Conservation (phyloP, 768 basidiomycete genomes). For the Boletus rufocinnamomeus region DNA sequence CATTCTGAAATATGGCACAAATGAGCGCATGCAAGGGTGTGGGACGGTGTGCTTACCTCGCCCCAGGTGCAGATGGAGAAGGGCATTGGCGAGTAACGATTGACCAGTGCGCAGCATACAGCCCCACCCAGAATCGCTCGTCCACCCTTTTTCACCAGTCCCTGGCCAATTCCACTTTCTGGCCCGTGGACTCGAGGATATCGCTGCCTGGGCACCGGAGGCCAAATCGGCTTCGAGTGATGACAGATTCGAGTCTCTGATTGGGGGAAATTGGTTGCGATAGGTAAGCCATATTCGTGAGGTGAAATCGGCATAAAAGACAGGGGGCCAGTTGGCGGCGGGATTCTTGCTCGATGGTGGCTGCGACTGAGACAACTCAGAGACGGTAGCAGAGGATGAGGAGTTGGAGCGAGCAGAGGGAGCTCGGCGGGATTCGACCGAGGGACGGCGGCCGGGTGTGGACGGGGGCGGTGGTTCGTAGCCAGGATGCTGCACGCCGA, state of each 20-base stretch:
- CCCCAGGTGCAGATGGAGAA: conserved; percentile 75
- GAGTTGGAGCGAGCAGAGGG: conserved; percentile 48
- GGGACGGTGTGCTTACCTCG: conserved; percentile 48
- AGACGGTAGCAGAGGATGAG: conserved; percentile 40
- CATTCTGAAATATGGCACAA: conserved; percentile 57
- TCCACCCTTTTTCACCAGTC: conserved; percentile 75
- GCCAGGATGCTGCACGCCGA: conserved; percentile 81
- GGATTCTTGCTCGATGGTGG: conserved; percentile 34
- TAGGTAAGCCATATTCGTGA: conserved; percentile 92
- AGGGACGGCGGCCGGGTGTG: conserved; percentile 39
- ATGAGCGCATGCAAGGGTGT: conserved; percentile 11
- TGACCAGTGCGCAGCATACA: conserved; percentile 92
- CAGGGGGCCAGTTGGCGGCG: conserved; percentile 65
- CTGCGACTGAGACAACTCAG: conserved; percentile 41
- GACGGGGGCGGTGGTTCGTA: conserved; percentile 50
- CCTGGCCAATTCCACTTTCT: conserved; percentile 66
- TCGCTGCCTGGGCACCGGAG: conserved; percentile 35
- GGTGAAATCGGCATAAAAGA: conserved; percentile 88
- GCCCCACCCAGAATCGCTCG: conserved; percentile 86
- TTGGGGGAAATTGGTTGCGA: conserved; percentile 82
- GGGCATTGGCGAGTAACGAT: conserved; percentile 75
- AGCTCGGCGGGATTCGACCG: conserved; percentile 42
- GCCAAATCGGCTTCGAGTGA: conserved; percentile 42
- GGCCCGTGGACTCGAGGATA: conserved; percentile 44
- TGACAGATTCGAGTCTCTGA: conserved; percentile 60